A percentile compares a stretch with the other conserved stretches of the same genome.
phyloP scores from a whole-genome alignment of 1,139 yeast genomes.

The Pichia sp. region DNA sequence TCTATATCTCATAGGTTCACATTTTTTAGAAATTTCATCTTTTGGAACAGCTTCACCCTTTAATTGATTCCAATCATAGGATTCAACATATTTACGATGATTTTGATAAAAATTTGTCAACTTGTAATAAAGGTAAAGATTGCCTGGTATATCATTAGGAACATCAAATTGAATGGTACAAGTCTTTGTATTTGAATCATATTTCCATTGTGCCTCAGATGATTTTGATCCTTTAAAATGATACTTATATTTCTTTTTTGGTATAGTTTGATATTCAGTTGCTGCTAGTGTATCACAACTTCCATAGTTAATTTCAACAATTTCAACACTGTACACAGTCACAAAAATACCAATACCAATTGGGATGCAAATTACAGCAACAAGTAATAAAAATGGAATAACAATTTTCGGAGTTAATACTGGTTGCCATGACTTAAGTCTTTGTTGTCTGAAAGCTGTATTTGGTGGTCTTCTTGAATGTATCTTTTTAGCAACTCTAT shows the following conservation, averaged over 20 bases:
- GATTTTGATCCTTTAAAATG: conserved; percentile 40
- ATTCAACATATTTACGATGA: conserved; percentile 69
- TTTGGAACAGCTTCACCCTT: conserved; percentile 51
- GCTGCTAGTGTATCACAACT: conserved; percentile 42
- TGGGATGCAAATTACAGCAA: conserved; percentile 66
- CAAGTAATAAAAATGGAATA: conserved; percentile 52
- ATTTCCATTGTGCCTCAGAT: conserved; percentile 48
- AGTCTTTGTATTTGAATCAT: conserved; percentile 30
- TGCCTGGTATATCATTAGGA: conserved; percentile 51
- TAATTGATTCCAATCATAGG: conserved; percentile 59
- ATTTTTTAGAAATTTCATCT: conserved; percentile 42
- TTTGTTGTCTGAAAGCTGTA: conserved; percentile 74
- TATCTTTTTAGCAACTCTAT: conserved; percentile 27
- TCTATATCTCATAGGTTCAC: conserved; percentile 51
- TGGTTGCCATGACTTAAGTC: conserved; percentile 80
- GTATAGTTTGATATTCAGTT: conserved; percentile 36
- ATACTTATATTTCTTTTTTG: conserved; percentile 41
- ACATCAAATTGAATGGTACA: conserved; percentile 55
- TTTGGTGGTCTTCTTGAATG: conserved; percentile 65
- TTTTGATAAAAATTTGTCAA: conserved; percentile 71
- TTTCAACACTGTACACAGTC: conserved; percentile 54
- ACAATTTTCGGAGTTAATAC: conserved; percentile 72
- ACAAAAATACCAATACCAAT: conserved; percentile 62
- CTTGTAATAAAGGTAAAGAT: conserved; percentile 60
- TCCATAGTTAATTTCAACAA: conserved; percentile 51